phyloP scores from a whole-genome alignment of 2,329 filamentous ascomycete genomes.

The Sclerotinia subarctica region DNA sequence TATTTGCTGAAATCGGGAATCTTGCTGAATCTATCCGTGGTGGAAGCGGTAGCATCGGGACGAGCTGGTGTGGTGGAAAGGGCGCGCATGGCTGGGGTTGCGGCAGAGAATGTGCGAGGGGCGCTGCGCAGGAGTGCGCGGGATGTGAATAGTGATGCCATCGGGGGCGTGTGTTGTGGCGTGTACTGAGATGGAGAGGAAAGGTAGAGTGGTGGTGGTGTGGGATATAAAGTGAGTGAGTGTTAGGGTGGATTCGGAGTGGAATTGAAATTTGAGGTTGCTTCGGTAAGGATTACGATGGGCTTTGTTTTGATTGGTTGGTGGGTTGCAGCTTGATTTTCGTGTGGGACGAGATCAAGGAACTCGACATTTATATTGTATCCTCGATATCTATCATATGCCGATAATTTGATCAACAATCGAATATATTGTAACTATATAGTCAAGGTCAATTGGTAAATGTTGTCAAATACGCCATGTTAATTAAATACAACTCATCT shows the following conservation, averaged over 20 bases:
- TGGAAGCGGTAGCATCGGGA: slow-evolving; percentile 22
- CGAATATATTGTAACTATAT: not conserved
- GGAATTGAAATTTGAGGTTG: slow-evolving; percentile 19
- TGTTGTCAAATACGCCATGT: not conserved
- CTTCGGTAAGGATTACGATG: slow-evolving; percentile 21
- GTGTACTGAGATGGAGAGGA: slow-evolving; percentile 13
- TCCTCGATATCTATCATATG: not conserved
- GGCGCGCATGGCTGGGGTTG: slow-evolving; percentile 47
- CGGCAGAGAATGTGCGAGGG: slow-evolving; percentile 35
- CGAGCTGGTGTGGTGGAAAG: slow-evolving; percentile 44
- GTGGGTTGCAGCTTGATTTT: slow-evolving; percentile 14
- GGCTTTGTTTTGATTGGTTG: slow-evolving; percentile 20
- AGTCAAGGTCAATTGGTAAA: not conserved
- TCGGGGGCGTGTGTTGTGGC: slow-evolving; percentile 38
- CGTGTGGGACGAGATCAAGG: not conserved
- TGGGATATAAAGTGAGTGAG: slow-evolving; percentile 16
- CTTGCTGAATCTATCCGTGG: slow-evolving; percentile 43
- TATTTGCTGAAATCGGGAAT: slow-evolving; percentile 92
- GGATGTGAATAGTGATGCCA: slow-evolving; percentile 69
- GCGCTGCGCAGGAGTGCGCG: slow-evolving; percentile 64
- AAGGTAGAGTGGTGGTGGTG: slow-evolving; percentile 12
- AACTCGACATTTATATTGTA: too few relatives aligned
- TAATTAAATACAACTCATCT: not conserved
- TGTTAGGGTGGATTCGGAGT: slow-evolving; percentile 21
- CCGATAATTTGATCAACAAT: not conserved